Evolutionary conservation across 2,329 filamentous ascomycete species (phyloP).

Genomic region (Sporothrix protearum): DNA sequence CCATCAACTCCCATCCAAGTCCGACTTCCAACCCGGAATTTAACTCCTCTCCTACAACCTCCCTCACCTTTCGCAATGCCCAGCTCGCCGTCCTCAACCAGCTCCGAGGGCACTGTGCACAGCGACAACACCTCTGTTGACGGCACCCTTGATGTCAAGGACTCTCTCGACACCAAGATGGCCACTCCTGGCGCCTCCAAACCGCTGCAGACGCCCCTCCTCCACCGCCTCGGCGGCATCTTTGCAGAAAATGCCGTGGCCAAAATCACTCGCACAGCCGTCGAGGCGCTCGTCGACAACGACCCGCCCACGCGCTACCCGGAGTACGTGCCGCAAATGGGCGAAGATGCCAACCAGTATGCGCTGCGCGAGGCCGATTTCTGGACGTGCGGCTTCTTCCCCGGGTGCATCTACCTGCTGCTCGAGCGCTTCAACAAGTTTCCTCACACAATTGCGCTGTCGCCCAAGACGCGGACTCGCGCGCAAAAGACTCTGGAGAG

Average conservation of each 20-base stretch:
- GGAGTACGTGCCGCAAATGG: slow-evolving; percentile 30
- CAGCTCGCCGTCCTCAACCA: slow-evolving; percentile 6
- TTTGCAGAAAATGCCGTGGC: slow-evolving; percentile 29
- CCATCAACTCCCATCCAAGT: background rate
- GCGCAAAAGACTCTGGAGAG: slow-evolving; percentile 31
- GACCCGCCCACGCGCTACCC: slow-evolving; percentile 29
- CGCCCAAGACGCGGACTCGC: slow-evolving; percentile 8
- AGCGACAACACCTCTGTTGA: slow-evolving; percentile 20
- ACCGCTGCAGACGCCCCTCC: background rate
- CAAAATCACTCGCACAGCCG: slow-evolving; percentile 30
- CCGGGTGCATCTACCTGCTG: slow-evolving; percentile 37
- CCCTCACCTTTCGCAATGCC: background rate
- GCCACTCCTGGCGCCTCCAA: background rate
- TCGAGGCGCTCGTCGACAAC: slow-evolving; percentile 21
- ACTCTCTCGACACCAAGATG: background rate
- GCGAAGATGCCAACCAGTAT: slow-evolving; percentile 26
- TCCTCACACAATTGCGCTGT: slow-evolving; percentile 30
- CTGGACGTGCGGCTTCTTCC: slow-evolving; percentile 43
- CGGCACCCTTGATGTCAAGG: background rate
- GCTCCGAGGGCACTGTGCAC: slow-evolving; percentile 5
- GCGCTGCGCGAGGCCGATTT: slow-evolving; percentile 29
- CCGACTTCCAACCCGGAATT: background rate
- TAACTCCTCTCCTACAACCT: background rate
- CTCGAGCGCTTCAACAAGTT: slow-evolving; percentile 37
- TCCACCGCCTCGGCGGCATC: slow-evolving; percentile 24